Base-by-base conservation (phyloP, 164 flowering plant species). In the Dillenia suffruticosa region DNA sequence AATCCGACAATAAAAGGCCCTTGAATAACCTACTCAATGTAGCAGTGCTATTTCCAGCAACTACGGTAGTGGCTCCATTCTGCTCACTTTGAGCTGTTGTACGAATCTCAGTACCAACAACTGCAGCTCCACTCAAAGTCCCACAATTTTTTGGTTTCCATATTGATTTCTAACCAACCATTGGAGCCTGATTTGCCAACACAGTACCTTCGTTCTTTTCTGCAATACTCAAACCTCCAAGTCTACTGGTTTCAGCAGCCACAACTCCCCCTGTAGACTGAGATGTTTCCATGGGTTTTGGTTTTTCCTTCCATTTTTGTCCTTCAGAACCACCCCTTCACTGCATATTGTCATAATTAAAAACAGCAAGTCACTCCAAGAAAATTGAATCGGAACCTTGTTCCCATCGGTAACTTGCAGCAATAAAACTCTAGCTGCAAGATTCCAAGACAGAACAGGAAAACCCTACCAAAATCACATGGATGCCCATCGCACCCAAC, bases 121-220 rank as follows among this genome's bases (percentile, higher is more conserved):
- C 40, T 0, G 67, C 22, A 44, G 74, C 68, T 59, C 79, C 85
- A 74, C 76, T 73, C 0, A 65, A 63, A 9, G 97, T 92, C 71
- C 82, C 83, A 77, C 78, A 87, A 3, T 84, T 61, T 58, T 72
- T 84, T 16, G 92, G 81, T 46, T 71, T 76, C 90, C 79, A 72
- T 1, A 77, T 60, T 15, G 58, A 69, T 24, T 71, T 75, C 16
- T 66, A 71, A 57, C 66, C 70, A 54, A 65, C 75, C 17, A 57
- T 64, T 24, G 77, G 64, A 54, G 17, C 64, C 63, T 64, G 75
- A 14, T 70, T 65, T 50, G 46, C 62, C 45, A 44, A 32, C 4
- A 32, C 40, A 32, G 40, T 32, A 32, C 7, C 40, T 12, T 62
- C 70, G 49, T 64, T 67, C 12, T 46, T 64, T 45, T 68, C 88